These are phyloP conservation scores for Mucor velutinosus DNA, from an alignment of 371 early-diverging fungal species.

Conservation along the genomic window DNA sequence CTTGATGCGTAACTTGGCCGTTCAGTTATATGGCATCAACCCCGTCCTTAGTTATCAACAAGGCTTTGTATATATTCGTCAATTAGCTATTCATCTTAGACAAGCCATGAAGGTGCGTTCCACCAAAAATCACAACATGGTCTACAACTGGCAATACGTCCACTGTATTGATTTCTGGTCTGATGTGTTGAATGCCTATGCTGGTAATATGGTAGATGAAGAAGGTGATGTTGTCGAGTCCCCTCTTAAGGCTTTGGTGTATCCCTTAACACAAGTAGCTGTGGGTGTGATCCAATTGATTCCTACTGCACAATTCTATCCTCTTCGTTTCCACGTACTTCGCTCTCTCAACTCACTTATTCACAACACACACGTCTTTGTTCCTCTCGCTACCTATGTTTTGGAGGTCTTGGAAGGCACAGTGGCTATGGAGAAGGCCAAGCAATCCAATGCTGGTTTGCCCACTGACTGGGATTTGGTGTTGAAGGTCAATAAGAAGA, in stretches of 20 bases:
- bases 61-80: constrained; percentile 90
- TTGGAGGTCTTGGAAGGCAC: constrained; percentile 75
- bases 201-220: constrained; percentile 30
- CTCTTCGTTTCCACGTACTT: constrained; percentile 87
- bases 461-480: constrained; percentile 77
- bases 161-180: constrained; percentile 90
- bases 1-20: constrained; percentile 88
- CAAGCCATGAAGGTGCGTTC: constrained; percentile 59
- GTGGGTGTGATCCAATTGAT: constrained; percentile 81
- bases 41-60: constrained; percentile 83
- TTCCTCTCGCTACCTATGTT: constrained; percentile 83
- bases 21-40: constrained; percentile 82
- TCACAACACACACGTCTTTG: constrained; percentile 73
- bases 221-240: constrained; percentile 53
- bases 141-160: constrained; percentile 95
- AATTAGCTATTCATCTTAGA: constrained; percentile 29
- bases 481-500: constrained; percentile 78
- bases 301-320: constrained; percentile 88
- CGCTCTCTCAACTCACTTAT: constrained; percentile 69
- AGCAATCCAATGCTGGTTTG: constrained; percentile 73
- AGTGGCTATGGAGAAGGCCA: constrained; percentile 54
- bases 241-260: constrained; percentile 78
- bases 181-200: constrained; percentile 76
- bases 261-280: constrained; percentile 89
- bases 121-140: constrained; percentile 80